Evolutionary conservation across 495 filamentous ascomycete species (phyloP).

Genomic region (Penicillium diatomitis): DNA sequence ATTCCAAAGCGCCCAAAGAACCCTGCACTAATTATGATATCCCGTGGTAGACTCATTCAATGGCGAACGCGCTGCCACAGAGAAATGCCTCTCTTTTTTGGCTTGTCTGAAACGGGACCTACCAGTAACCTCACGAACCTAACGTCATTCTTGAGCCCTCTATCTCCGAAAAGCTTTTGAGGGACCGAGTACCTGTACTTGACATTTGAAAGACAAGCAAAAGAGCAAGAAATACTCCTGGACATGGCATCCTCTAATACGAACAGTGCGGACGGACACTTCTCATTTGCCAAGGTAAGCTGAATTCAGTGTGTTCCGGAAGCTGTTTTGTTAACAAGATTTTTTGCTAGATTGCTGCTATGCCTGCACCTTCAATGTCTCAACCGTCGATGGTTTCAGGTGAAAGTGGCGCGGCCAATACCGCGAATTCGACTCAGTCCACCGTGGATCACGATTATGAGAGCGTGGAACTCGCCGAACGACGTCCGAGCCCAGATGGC

Average conservation of each 20-base stretch:
- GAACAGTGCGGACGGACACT: constrained; percentile 22
- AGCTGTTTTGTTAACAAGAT: not conserved
- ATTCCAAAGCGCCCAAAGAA: too few species aligned
- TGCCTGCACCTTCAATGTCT: constrained; percentile 25
- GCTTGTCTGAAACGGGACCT: constrained; percentile 40
- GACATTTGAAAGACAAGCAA: constrained; percentile 5
- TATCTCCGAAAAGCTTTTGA: constrained; percentile 16
- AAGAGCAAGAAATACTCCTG: not conserved
- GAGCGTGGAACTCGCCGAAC: constrained; percentile 12
- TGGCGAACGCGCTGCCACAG: constrained; percentile 44
- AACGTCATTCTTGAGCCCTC: constrained; percentile 20
- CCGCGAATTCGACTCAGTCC: constrained; percentile 8
- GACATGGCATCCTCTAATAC: constrained; percentile 32
- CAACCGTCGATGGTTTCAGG: constrained; percentile 18
- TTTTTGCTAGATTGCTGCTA: constrained; percentile 32
- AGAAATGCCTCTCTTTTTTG: constrained; percentile 45
- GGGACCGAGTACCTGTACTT: constrained; percentile 12
- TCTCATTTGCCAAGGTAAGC: constrained; percentile 39
- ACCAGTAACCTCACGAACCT: constrained; percentile 32
- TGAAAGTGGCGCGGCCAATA: constrained; percentile 17
- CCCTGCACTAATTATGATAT: too few species aligned
- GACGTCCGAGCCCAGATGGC: constrained; percentile 10
- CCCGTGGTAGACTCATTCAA: constrained; percentile 28
- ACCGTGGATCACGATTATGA: constrained; percentile 13
- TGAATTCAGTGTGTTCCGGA: not conserved